A percentile compares a stretch with the other conserved stretches of the same genome.
These are phyloP conservation scores for Parmelia sp. DNA, from an alignment of 495 filamentous ascomycete species.

Conservation along the genomic window DNA sequence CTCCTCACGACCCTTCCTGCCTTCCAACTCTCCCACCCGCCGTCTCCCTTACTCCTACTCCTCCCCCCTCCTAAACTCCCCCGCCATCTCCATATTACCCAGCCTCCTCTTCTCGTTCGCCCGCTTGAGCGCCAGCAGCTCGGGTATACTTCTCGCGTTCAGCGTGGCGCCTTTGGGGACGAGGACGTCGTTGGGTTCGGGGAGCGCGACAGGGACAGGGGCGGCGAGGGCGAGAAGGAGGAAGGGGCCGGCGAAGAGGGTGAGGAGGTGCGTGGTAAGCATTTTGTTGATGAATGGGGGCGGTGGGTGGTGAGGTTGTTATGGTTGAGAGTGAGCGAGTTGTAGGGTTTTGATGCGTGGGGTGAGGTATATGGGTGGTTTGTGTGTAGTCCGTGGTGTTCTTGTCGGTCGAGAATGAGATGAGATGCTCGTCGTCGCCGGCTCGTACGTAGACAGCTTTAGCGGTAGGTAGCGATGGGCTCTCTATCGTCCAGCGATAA, in stretches of 20 bases:
- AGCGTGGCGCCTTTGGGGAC: conserved; percentile 7
- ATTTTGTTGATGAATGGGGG: not conserved
- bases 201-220: not conserved
- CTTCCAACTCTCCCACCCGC: not conserved
- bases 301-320: not conserved
- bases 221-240: not conserved
- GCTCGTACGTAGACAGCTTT: too few species aligned
- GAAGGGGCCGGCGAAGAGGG: not conserved
- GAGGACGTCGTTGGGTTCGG: not conserved
- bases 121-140: not conserved
- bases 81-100: not conserved
- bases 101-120: conserved; percentile 1
- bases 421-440: too few species aligned
- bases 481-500: not conserved
- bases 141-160: conserved; percentile 1
- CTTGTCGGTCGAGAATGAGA: not conserved
- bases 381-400: not conserved
- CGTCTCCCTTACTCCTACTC: not conserved
- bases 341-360: not conserved
- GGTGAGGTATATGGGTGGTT: not conserved
- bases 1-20: not conserved
- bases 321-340: too few species aligned
- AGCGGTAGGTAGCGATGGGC: not conserved
- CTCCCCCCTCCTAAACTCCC: not conserved
- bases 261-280: not conserved